Conservation (phyloP, 108 stramenopile species). For the Pseudonitzschia multiseries region DNA sequence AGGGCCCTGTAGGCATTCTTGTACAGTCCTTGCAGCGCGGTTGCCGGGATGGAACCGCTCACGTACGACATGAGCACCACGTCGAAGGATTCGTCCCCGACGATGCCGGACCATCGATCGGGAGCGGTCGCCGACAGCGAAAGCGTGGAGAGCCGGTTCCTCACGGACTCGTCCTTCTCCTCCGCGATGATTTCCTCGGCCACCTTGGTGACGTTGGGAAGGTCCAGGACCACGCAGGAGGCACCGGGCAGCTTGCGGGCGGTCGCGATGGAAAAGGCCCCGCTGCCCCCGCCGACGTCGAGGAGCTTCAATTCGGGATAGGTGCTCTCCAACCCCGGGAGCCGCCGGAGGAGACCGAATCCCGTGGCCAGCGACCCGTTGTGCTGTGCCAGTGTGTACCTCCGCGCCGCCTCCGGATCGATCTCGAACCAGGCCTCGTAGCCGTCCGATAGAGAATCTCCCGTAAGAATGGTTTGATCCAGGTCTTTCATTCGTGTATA, state of each 20-base stretch:
- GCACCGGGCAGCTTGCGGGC: conserved; percentile 19
- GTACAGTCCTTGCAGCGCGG: conserved; percentile 13
- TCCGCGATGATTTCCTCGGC: conserved; percentile 15
- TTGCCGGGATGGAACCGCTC: conserved; percentile 19
- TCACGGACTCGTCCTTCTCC: conserved; percentile 1
- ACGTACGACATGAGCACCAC: conserved; percentile 28
- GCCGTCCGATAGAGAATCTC: conserved; percentile 18
- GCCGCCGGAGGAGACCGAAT: conserved; percentile 23
- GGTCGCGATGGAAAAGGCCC: conserved; percentile 36
- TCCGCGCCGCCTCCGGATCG: conserved; percentile 27
- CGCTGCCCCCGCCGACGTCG: conserved; percentile 31
- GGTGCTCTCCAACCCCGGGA: conserved; percentile 22
- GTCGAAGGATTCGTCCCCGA: conserved; percentile 29
- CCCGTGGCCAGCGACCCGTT: conserved; percentile 35
- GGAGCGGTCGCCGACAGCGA: conserved; percentile 24
- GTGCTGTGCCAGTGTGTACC: conserved; percentile 34
- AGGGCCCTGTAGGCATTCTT: conserved; percentile 20
- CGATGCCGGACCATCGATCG: conserved; percentile 17
- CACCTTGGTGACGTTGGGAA: conserved; percentile 23
- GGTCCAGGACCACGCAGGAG: conserved; percentile 28
- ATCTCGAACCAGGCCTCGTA: conserved; percentile 35
- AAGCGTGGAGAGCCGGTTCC: conserved; percentile 25
- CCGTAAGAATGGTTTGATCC: conserved; percentile 13
- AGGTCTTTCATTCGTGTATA: conserved; percentile 27
- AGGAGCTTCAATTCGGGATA: conserved; percentile 14